Evolutionary conservation across 2,329 filamentous ascomycete species (phyloP).

Genomic region (Hymenoscyphus repandus): DNA sequence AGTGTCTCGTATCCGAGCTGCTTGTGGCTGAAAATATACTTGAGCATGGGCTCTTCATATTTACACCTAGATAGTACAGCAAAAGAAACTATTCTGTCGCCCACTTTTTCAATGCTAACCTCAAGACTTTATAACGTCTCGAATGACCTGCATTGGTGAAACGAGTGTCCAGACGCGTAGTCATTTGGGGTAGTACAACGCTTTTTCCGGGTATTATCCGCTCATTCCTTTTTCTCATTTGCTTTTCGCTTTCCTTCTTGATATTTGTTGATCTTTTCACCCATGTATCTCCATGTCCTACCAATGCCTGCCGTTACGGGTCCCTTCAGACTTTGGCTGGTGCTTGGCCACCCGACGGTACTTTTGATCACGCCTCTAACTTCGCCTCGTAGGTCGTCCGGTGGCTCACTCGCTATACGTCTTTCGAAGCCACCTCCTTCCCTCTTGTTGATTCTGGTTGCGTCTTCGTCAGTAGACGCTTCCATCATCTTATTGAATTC

Average conservation of each 20-base stretch:
- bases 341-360: conserved; percentile 90
- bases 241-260: conserved; percentile 29
- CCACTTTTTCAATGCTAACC: not conserved
- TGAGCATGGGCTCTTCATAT: too few relatives aligned
- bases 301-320: conserved; percentile 69
- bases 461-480: conserved; percentile 65
- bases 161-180: not conserved
- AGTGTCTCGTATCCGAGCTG: too few relatives aligned
- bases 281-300: conserved; percentile 68
- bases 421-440: conserved; percentile 82
- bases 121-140: too few relatives aligned
- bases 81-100: not conserved
- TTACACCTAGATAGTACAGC: too few relatives aligned
- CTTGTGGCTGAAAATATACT: too few relatives aligned
- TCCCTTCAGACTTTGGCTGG: conserved; percentile 80
- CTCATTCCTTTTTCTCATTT: conserved; percentile 12
- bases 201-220: not conserved
- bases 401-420: conserved; percentile 68
- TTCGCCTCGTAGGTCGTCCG: conserved; percentile 61
- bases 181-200: not conserved
- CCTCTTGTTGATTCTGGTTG: conserved; percentile 62
- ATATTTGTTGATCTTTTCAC: conserved; percentile 73
- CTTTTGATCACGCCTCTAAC: conserved; percentile 74
- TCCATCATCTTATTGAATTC: conserved; percentile 86
- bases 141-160: too few relatives aligned